Conservation (phyloP, 768 basidiomycete species). For the Tylopilus felleus region DNA sequence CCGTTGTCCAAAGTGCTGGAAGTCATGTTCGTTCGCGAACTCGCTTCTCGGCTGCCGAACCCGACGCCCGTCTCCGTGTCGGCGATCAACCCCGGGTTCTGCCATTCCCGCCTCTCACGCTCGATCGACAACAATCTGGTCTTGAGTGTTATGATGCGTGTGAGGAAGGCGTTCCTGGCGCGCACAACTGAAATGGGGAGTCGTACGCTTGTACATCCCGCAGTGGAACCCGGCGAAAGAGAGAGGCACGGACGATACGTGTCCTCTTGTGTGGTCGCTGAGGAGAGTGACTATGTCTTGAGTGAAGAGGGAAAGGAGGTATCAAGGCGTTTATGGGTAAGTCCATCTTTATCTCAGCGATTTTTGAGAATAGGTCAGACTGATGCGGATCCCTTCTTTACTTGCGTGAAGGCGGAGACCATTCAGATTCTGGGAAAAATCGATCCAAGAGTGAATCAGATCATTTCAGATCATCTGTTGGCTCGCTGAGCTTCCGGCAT, state of each 20-base stretch:
- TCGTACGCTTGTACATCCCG: constrained; percentile 35
- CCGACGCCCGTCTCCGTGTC: constrained; percentile 29
- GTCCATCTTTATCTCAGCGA: not conserved
- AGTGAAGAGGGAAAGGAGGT: constrained; percentile 30
- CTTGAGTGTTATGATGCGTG: not conserved
- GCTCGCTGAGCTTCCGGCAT: constrained; percentile 6
- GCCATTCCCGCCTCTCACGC: constrained; percentile 31
- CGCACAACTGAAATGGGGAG: constrained; percentile 35
- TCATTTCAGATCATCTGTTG: constrained; percentile 26
- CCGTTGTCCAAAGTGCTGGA: constrained; percentile 26
- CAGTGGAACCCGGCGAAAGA: constrained; percentile 25
- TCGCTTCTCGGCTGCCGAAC: constrained; percentile 30
- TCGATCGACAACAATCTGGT: constrained; percentile 10
- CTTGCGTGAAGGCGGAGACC: constrained; percentile 25
- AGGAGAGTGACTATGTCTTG: constrained; percentile 33
- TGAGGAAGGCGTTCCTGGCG: constrained; percentile 23
- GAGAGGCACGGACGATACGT: constrained; percentile 19
- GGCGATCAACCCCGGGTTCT: constrained; percentile 36
- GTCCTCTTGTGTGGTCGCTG: constrained; percentile 21
- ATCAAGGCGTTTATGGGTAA: constrained; percentile 35
- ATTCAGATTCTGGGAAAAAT: constrained; percentile 23
- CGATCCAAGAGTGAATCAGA: constrained; percentile 26
- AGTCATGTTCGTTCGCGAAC: constrained; percentile 36
- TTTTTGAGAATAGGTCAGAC: not conserved
- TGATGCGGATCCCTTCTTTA: not conserved